Evolutionary conservation across 129 eudicot species (phyloP), one percentile per base, ranked within the genome.

Genomic region (Helichrysum umbraculigerum): DNA sequence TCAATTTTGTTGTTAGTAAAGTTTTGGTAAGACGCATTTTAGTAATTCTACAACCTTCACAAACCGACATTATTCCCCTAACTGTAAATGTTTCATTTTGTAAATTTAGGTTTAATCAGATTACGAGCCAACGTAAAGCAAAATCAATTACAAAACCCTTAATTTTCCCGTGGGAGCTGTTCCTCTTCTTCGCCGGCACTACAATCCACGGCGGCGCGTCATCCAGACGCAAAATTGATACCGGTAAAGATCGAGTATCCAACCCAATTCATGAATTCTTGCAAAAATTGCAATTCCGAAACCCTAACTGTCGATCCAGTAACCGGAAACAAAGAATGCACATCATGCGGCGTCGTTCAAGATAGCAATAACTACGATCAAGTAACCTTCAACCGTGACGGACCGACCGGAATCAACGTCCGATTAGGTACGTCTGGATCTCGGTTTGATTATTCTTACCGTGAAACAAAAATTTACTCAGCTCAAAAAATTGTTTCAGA

Each of bases 361-460:
- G 20, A 15, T 15, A 1, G 6, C 0, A 32, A 15, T 8, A 63
- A 15, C 7, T 63, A 63, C 41, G 41, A 63, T 37, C 83, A 87
- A 28, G 85, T 84, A 17, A 59, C 81, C 52, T 89, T 87, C 67
- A 92, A 89, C 22, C 41, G 83, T 17, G 74, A 44, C 33, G 97
- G 96, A 66, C 85, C 84, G 15, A 63, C 41, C 9, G 68, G 68
- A 8, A 5, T 9, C 17, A 63, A 63, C 20, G 20, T 63, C 68
- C 68, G 68, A 17, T 63, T 66, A 66, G 71, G 71, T 17, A 66
- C 71, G 3, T 63, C 68, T 8, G 68, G 74, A 28, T 67, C 74
- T 12, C 7, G 74, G 68, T 76, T 67, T 19, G 59, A 35, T 89
- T 93, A 32, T 84, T 76, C 81, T 57, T 76, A 76, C 20, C 81